Evolutionary conservation across 1,284 basidiomycete species (phyloP).

Genomic region (Ustilago vetiveriae): DNA sequence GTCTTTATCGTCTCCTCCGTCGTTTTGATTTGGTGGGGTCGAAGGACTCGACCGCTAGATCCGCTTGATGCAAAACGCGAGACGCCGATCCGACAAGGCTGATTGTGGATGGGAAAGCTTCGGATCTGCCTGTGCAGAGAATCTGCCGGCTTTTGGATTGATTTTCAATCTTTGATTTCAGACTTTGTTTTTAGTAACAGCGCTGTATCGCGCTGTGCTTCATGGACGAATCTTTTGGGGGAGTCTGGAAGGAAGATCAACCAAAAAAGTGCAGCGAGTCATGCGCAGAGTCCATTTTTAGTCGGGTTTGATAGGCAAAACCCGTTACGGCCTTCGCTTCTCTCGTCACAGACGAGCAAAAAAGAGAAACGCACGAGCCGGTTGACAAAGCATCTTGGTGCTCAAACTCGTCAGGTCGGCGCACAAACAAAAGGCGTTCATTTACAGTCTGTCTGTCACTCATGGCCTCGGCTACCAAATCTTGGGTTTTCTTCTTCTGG

Average conservation of each 20-base stretch:
- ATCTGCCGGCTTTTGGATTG: conserved; percentile 17
- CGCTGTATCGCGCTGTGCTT: too few relatives aligned
- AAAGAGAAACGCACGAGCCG: conserved; percentile 1
- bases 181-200: neutral
- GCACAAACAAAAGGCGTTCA: neutral
- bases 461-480: conserved; percentile 4
- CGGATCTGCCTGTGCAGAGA: conserved; percentile 1
- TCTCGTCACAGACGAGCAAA: too few relatives aligned
- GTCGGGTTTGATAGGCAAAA: conserved; percentile 33
- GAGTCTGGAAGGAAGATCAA: neutral
- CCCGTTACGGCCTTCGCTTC: conserved; percentile 27
- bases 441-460: neutral
- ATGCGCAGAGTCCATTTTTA: conserved; percentile 1
- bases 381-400: neutral
- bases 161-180: neutral
- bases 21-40: too few relatives aligned
- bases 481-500: neutral
- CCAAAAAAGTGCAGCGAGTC: neutral
- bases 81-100: neutral
- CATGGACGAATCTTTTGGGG: too few relatives aligned
- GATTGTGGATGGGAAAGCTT: neutral
- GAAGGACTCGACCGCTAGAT: neutral
- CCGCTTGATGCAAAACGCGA: neutral
- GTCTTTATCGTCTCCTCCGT: too few relatives aligned
- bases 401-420: neutral